Evolutionary conservation across 495 filamentous ascomycete species (phyloP).

Genomic region (Penicillium simplicissimum): DNA sequence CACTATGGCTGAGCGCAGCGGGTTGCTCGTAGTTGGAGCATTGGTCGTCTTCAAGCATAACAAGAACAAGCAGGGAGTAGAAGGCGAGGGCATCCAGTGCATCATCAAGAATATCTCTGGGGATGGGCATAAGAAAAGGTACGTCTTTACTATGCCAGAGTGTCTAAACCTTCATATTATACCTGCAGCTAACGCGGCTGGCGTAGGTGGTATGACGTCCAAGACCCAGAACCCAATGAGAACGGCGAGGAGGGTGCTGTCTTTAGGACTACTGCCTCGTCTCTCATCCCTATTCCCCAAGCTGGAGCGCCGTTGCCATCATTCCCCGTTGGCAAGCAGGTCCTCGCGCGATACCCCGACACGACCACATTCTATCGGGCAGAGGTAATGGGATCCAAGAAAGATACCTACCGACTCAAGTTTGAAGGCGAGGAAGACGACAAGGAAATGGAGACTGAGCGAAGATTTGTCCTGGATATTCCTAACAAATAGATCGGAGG

Average conservation of each 20-base stretch:
- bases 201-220: slow-evolving; percentile 73
- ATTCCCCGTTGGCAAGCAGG: slow-evolving; percentile 76
- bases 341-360: slow-evolving; percentile 81
- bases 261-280: slow-evolving; percentile 75
- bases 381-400: slow-evolving; percentile 77
- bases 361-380: slow-evolving; percentile 98
- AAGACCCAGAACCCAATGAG: slow-evolving; percentile 88
- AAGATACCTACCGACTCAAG: slow-evolving; percentile 64
- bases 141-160: slow-evolving; percentile 5
- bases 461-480: slow-evolving; percentile 79
- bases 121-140: slow-evolving; percentile 80
- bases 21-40: slow-evolving; percentile 64
- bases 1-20: slow-evolving; percentile 50
- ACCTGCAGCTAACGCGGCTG: neutral
- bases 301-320: slow-evolving; percentile 58
- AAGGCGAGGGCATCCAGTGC: slow-evolving; percentile 79
- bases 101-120: slow-evolving; percentile 81
- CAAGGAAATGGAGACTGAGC: slow-evolving; percentile 76
- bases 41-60: slow-evolving; percentile 85
- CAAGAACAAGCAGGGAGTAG: slow-evolving; percentile 65
- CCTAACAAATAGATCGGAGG: slow-evolving; percentile 42
- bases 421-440: slow-evolving; percentile 88
- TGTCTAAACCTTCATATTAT: neutral
- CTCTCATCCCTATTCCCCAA: slow-evolving; percentile 81
- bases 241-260: slow-evolving; percentile 68